Evolutionary conservation across 805 yeast species (phyloP).

Genomic region (Candida boleticola): DNA sequence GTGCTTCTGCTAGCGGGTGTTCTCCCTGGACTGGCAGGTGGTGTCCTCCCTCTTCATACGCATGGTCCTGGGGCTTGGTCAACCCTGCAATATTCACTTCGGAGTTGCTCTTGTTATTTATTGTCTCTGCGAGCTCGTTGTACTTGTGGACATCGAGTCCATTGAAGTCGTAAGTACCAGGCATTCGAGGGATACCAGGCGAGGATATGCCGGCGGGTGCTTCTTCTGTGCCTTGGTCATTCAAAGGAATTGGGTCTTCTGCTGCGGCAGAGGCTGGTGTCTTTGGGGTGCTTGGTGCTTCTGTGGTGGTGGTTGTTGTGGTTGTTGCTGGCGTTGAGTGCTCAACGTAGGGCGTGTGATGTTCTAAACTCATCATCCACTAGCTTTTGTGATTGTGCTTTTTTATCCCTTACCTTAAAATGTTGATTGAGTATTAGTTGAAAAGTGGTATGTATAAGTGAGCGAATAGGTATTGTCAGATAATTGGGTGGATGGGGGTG

Average conservation of each 20-base stretch:
- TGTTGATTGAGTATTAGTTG: background rate
- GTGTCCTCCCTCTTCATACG: no score
- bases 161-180: slow-evolving; percentile 21
- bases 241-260: no score
- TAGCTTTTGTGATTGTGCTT: background rate
- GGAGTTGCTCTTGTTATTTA: slow-evolving; percentile 3
- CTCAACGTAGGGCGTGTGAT: background rate
- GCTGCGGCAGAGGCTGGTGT: background rate
- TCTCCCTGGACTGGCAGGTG: background rate
- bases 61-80: no score
- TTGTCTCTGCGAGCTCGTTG: slow-evolving; percentile 11
- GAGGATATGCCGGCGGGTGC: background rate
- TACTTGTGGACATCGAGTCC: slow-evolving; percentile 12
- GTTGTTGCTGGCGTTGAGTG: background rate
- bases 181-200: slow-evolving; percentile 20
- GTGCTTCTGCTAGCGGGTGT: background rate
- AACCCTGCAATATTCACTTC: slow-evolving; percentile 1
- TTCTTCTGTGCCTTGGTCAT: no score
- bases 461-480: background rate
- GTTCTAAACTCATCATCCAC: background rate
- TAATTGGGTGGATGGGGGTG: background rate
- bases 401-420: background rate
- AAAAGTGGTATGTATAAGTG: background rate
- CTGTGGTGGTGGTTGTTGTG: background rate
- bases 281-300: background rate